Evolutionary conservation across 176 grass and related monocot genomes (phyloP).

Genomic region (Elymus sibiricus): DNA sequence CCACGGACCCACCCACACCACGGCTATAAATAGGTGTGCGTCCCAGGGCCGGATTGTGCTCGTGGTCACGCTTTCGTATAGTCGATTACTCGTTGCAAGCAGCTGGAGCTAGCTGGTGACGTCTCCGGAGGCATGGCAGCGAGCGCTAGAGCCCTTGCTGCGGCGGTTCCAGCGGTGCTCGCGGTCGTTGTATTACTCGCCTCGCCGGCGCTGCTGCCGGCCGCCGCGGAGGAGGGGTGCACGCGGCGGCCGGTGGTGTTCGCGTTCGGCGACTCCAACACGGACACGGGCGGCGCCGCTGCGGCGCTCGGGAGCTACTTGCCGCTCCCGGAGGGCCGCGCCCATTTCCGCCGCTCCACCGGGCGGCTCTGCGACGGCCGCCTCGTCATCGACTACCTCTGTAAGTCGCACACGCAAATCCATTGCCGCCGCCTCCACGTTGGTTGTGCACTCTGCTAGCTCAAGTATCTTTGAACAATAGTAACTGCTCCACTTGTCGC

Average conservation of each 20-base stretch:
- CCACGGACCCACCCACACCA: background rate
- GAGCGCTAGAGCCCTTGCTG: background rate
- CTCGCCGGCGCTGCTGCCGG: background rate
- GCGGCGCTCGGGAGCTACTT: conserved; percentile 44
- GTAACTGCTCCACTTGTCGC: too few species aligned
- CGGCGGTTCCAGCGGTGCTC: background rate
- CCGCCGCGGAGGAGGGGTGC: background rate
- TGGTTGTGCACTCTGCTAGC: too few species aligned
- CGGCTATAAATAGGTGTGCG: background rate
- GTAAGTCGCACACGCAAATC: background rate
- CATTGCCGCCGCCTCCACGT: too few species aligned
- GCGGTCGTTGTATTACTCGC: background rate
- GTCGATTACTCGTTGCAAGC: background rate
- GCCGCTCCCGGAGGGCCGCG: conserved; percentile 49
- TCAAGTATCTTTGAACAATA: too few species aligned
- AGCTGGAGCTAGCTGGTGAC: background rate
- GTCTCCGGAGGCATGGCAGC: background rate
- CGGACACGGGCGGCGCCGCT: conserved; percentile 70
- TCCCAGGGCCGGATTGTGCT: background rate
- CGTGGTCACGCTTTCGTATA: background rate
- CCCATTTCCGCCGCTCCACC: conserved; percentile 56
- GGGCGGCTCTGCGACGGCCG: conserved; percentile 60
- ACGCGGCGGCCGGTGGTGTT: conserved; percentile 49
- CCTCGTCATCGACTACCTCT: conserved; percentile 55
- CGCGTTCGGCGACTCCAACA: conserved; percentile 92